These are phyloP conservation scores for Periconia digitata DNA, from an alignment of 2,329 filamentous ascomycete species.

Conservation along the genomic window DNA sequence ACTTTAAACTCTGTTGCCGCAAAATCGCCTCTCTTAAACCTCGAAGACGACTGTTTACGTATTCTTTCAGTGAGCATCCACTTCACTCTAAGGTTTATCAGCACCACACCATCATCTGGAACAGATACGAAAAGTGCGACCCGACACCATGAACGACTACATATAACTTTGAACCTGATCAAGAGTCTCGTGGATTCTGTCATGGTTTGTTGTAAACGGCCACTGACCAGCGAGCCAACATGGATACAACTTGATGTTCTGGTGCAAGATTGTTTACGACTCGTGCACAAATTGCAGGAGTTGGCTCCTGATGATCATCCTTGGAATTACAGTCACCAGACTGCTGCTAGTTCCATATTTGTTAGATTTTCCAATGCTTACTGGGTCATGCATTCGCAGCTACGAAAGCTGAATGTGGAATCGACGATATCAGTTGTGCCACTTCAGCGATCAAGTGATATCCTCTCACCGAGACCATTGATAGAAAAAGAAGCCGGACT, in stretches of 20 bases:
- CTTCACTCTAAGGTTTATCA: slow-evolving; percentile 38
- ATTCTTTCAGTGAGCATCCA: slow-evolving; percentile 33
- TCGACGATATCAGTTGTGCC: slow-evolving; percentile 56
- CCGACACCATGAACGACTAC: slow-evolving; percentile 25
- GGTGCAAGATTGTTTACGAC: slow-evolving; percentile 34
- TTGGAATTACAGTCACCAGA: slow-evolving; percentile 2
- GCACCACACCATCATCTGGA: slow-evolving; percentile 16
- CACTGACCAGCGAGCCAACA: slow-evolving; percentile 18
- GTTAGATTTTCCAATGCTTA: slow-evolving; percentile 73
- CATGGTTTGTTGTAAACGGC: slow-evolving; percentile 33
- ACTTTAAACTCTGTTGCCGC: slow-evolving; percentile 10
- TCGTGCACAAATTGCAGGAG: slow-evolving; percentile 29
- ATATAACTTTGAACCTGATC: slow-evolving; percentile 26
- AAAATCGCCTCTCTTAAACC: neutral
- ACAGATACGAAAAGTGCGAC: slow-evolving; percentile 17
- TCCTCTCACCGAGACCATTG: slow-evolving; percentile 57
- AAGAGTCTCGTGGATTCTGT: slow-evolving; percentile 42
- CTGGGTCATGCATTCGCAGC: slow-evolving; percentile 61
- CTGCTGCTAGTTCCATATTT: slow-evolving; percentile 35
- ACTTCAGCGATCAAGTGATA: slow-evolving; percentile 65
- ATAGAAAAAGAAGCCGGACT: slow-evolving; percentile 62
- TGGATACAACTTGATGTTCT: slow-evolving; percentile 37
- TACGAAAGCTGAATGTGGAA: slow-evolving; percentile 50
- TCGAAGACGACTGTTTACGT: slow-evolving; percentile 19
- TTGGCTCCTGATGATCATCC: slow-evolving; percentile 9